Conservation (phyloP, 1,284 basidiomycete genomes). For the Volvariella surrecta region DNA sequence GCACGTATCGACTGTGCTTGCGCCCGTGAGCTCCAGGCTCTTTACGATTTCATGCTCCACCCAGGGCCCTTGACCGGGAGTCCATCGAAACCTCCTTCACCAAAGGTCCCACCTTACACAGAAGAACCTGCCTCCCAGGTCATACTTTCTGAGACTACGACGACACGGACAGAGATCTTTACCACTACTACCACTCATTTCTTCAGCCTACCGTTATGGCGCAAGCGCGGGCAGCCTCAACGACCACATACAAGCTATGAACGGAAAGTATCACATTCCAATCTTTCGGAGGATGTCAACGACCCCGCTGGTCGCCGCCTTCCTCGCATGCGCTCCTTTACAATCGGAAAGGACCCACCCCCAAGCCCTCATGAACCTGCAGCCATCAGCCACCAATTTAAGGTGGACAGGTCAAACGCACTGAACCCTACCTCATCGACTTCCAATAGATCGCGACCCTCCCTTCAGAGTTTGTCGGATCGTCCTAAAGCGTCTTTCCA, state of each 20-base stretch:
- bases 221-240: slow-evolving; percentile 33
- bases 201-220: slow-evolving; percentile 60
- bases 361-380: neutral
- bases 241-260: neutral
- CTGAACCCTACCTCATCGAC: neutral
- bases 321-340: neutral
- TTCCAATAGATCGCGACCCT: neutral
- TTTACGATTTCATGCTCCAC: slow-evolving; percentile 8
- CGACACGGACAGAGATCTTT: slow-evolving; percentile 40
- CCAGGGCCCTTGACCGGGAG: neutral
- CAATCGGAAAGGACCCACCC: neutral
- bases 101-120: slow-evolving; percentile 35
- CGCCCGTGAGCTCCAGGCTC: too few species aligned
- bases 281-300: neutral
- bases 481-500: slow-evolving; percentile 11
- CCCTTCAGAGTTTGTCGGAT: slow-evolving; percentile 1
- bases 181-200: slow-evolving; percentile 51
- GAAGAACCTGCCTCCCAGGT: slow-evolving; percentile 26
- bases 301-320: neutral
- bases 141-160: slow-evolving; percentile 37
- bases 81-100: slow-evolving; percentile 20
- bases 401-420: too few species aligned
- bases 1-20: neutral
- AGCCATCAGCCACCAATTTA: too few species aligned
- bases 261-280: neutral